phyloP scores from a whole-genome alignment of 257 asterid species.

The Scutellaria minor region DNA sequence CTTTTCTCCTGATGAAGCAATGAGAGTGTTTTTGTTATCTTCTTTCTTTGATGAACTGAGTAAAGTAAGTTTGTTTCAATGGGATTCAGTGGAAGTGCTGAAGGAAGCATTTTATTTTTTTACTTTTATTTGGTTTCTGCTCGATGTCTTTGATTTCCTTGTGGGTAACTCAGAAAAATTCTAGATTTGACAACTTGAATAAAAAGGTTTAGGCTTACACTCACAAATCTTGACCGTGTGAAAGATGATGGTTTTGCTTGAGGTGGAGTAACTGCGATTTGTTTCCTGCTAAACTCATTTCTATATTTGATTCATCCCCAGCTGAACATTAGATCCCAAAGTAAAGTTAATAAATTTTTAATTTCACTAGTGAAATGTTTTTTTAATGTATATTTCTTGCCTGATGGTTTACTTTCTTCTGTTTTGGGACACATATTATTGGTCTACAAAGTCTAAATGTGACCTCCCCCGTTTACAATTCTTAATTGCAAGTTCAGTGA shows the following conservation, averaged over 20 bases:
- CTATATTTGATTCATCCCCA: background rate
- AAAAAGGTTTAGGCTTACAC: background rate
- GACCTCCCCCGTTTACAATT: conserved; percentile 4
- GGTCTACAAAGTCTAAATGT: conserved; percentile 12
- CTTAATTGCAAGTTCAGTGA: conserved; percentile 22
- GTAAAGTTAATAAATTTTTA: conserved; percentile 1
- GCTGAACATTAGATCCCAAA: conserved; percentile 21
- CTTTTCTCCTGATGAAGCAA: background rate
- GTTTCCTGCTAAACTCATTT: conserved; percentile 10
- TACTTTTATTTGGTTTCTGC: background rate
- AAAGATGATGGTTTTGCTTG: conserved; percentile 6
- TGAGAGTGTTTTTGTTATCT: background rate
- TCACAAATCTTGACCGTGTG: conserved; percentile 18
- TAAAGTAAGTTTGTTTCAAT: conserved; percentile 6
- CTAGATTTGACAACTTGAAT: conserved; percentile 20
- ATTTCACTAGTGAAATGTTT: background rate
- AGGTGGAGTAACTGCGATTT: background rate
- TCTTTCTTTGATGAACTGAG: background rate
- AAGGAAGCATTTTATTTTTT: conserved; percentile 1
- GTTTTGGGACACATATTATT: background rate
- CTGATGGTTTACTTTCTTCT: conserved; percentile 7
- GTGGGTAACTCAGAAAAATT: conserved; percentile 9
- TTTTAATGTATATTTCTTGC: background rate
- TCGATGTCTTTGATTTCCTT: conserved; percentile 8
- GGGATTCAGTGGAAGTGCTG: conserved; percentile 25